phyloP scores from a whole-genome alignment of 139 green algal genomes.

The Chlorella ohadii region DNA sequence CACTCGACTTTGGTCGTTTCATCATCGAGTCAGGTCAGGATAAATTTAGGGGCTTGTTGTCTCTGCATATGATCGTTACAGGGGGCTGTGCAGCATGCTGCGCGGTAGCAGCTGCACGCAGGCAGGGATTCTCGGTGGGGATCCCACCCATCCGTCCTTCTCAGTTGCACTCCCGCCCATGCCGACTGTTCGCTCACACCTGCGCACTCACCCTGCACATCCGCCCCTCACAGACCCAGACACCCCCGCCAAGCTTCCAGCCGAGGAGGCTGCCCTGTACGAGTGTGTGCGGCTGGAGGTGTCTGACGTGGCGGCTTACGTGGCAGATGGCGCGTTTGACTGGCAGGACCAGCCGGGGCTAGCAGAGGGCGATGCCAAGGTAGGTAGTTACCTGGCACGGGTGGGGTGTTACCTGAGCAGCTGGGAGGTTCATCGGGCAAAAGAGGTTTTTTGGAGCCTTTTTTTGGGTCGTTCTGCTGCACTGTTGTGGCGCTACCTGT shows the following conservation, averaged over 20 bases:
- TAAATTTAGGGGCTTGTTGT: too few relatives aligned
- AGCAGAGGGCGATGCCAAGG: too few relatives aligned
- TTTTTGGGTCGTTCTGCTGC: too few relatives aligned
- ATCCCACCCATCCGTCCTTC: too few relatives aligned
- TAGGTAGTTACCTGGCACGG: too few relatives aligned
- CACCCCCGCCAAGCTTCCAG: slow-evolving; percentile 36
- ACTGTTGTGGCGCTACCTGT: too few relatives aligned
- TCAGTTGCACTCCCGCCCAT: not conserved
- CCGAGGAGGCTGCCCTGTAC: slow-evolving; percentile 82
- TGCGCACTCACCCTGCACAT: too few relatives aligned
- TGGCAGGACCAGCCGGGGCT: slow-evolving; percentile 5
- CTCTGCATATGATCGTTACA: too few relatives aligned
- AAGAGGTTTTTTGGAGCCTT: too few relatives aligned
- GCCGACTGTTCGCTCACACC: not conserved
- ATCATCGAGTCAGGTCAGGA: slow-evolving; percentile 49
- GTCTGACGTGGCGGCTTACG: slow-evolving; percentile 70
- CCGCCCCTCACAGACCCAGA: slow-evolving; percentile 30
- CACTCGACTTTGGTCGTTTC: slow-evolving; percentile 83
- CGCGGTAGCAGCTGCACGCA: not conserved
- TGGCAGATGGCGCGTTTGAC: slow-evolving; percentile 61
- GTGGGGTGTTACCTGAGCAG: too few relatives aligned
- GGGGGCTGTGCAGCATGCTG: not conserved
- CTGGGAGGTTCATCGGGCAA: too few relatives aligned
- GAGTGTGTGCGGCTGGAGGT: slow-evolving; percentile 69
- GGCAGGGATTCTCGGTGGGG: too few relatives aligned